Percentiles rank a stretch among this genome's conserved stretches.
Conservation (phyloP, 2,329 filamentous ascomycete species). For the Cryphonectria parasitica region DNA sequence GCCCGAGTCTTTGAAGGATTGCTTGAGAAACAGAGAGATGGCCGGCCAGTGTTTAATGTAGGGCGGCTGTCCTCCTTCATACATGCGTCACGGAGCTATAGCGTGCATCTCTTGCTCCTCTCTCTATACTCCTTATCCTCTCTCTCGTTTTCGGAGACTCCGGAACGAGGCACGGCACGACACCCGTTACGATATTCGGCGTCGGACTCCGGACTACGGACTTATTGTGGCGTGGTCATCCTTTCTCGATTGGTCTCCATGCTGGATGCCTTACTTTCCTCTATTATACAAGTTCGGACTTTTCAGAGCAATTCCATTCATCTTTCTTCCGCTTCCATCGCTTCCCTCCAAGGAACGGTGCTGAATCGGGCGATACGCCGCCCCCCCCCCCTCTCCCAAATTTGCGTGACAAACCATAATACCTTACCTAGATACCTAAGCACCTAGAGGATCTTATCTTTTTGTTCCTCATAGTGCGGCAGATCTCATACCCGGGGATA, state of each 20-base stretch:
- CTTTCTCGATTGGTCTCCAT: background rate
- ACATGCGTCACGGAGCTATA: background rate
- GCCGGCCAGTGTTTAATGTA: background rate
- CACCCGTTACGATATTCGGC: background rate
- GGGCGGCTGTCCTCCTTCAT: background rate
- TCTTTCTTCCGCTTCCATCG: background rate
- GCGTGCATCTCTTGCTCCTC: background rate
- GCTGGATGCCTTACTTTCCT: background rate
- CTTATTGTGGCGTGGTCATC: background rate
- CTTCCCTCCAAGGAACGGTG: background rate
- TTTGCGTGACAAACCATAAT: background rate
- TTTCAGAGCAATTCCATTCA: background rate
- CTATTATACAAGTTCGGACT: background rate
- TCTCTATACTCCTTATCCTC: no score
- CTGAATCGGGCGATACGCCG: no score
- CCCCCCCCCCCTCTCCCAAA: no score
- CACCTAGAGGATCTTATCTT: background rate
- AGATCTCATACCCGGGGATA: background rate
- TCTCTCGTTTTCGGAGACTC: background rate
- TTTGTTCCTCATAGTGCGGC: background rate
- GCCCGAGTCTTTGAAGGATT: background rate
- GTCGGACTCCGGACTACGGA: constrained; percentile 4
- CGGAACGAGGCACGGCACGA: background rate
- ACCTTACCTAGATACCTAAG: background rate
- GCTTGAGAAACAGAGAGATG: background rate